Evolutionary conservation across 129 eudicot genomes (phyloP).

Genomic region (Artemisia tridentata): DNA sequence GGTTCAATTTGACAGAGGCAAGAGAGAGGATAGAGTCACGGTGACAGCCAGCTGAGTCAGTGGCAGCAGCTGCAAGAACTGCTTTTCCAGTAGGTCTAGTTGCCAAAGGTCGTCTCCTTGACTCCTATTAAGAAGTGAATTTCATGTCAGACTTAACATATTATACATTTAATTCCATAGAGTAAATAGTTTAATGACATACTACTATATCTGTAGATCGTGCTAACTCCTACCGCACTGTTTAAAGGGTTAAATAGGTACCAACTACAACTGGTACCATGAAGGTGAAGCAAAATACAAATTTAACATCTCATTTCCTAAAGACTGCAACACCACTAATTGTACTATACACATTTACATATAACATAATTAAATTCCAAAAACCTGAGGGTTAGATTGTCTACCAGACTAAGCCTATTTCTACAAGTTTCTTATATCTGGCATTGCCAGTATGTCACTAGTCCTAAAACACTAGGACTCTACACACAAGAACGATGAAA

Average conservation of each 20-base stretch:
- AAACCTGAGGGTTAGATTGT: too few relatives aligned
- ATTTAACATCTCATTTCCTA: too few relatives aligned
- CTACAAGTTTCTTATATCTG: too few relatives aligned
- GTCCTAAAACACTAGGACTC: too few relatives aligned
- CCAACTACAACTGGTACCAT: neutral
- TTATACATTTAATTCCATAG: slow-evolving; percentile 3
- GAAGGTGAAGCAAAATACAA: too few relatives aligned
- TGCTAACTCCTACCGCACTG: neutral
- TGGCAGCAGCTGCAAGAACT: slow-evolving; percentile 84
- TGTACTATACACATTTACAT: too few relatives aligned
- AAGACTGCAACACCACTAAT: too few relatives aligned
- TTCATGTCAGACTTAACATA: slow-evolving; percentile 15
- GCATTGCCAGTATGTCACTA: too few relatives aligned
- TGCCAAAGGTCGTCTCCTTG: slow-evolving; percentile 70
- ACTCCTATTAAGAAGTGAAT: slow-evolving; percentile 47
- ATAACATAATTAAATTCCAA: too few relatives aligned
- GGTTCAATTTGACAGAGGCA: slow-evolving; percentile 89
- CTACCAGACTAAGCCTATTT: too few relatives aligned
- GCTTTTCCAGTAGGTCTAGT: slow-evolving; percentile 70
- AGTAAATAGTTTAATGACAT: neutral
- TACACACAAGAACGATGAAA: too few relatives aligned
- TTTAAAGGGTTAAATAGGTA: neutral
- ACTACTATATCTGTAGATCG: neutral
- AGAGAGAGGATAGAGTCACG: slow-evolving; percentile 86
- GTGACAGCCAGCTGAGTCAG: slow-evolving; percentile 95